These are phyloP conservation scores for Glebionis coronaria DNA, from an alignment of 129 eudicot genomes.

Conservation along the genomic window DNA sequence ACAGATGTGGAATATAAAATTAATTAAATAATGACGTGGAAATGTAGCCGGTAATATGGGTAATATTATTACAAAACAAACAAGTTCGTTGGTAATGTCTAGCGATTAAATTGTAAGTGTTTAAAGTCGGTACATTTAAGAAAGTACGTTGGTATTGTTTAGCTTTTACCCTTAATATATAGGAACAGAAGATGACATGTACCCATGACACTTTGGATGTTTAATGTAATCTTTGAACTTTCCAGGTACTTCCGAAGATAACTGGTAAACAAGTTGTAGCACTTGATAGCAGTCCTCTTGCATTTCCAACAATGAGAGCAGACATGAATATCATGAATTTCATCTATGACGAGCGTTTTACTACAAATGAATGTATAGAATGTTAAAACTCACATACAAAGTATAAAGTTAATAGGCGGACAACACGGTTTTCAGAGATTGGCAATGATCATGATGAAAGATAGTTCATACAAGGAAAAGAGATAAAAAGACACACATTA, in stretches of 20 bases:
- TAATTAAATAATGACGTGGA: no score
- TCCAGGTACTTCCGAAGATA: conserved; percentile 93
- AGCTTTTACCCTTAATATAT: no score
- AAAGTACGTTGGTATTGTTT: no score
- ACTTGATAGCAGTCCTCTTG: conserved; percentile 92
- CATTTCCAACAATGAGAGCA: conserved; percentile 79
- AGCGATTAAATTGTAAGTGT: background rate
- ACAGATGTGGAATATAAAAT: no score
- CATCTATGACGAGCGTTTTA: conserved; percentile 84
- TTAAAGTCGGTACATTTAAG: no score
- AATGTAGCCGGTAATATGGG: no score
- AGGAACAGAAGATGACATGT: conserved; percentile 3
- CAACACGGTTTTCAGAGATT: no score
- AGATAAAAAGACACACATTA: conserved; percentile 45
- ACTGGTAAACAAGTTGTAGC: conserved; percentile 52
- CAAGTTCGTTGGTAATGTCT: no score
- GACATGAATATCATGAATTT: conserved; percentile 88
- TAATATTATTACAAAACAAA: no score
- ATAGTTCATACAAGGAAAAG: background rate
- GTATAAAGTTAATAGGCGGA: background rate
- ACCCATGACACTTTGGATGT: conserved; percentile 81
- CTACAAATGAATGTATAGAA: conserved; percentile 36
- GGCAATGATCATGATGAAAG: no score
- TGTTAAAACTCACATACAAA: conserved; percentile 21
- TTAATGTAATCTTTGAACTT: conserved; percentile 86